Base-by-base conservation (phyloP, 306 rosid genomes). In the Rosa lucieae region DNA sequence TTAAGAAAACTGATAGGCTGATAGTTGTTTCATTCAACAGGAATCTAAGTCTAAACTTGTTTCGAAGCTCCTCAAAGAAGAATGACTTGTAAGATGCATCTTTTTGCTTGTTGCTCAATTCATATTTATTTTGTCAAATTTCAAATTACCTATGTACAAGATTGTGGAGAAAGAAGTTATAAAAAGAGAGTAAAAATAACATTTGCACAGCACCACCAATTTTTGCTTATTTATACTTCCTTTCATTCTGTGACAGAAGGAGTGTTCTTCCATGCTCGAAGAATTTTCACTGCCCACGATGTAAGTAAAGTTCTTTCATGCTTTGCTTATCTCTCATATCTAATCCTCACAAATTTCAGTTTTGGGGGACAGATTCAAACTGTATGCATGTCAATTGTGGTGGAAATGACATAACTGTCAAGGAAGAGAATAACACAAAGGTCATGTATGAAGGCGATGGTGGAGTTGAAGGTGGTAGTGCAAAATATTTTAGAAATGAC, bases 1-100 rank as follows among this genome's bases (percentile, higher is more conserved):
- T 51, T 47, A 58, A 63, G 69, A 56, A 73, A 73, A 73, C 67
- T 53, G 43, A 23, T 59, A 26, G 11, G 37, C 37, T 59, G 67
- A 74, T 39, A 42, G 81, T 80, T 77, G 81, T 77, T 43, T 79
- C 70, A 71, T 61, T 61, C 7, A 23, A 3, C 77, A 90, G 97
- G 94, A 90, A 89, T 77, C 77, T 92, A 78, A 78, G 87, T 70
- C 72, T 88, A 49, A 93, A 89, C 85, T 83, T 91, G 90, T 91
- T 84, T 49, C 80, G 77, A 80, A 82, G 92, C 85, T 89, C 89
- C 32, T 87, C 65, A 14, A 76, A 73, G 32, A 72, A 67, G 77
- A 81, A 76, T 65, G 70, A 71, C 72, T 75, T 63, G 98, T 93
- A 86, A 88, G 92, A 71, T 73, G 63, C 35, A 46, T 46, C 82